phyloP scores from a whole-genome alignment of 768 basidiomycete species.

The Saitozyma sp. region DNA sequence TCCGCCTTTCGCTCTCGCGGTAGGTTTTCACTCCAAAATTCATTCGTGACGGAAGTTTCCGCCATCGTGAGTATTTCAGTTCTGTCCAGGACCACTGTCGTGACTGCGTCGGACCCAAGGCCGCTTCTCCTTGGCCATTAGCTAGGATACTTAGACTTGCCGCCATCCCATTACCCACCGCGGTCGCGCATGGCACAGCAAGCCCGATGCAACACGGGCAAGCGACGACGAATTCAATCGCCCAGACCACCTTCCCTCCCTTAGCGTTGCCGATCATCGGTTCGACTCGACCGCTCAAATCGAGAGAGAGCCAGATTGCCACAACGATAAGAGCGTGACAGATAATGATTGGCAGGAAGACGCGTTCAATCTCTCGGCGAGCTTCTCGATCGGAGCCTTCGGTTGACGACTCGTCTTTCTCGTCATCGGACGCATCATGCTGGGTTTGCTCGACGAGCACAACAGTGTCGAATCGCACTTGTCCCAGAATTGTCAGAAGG shows the following conservation, averaged over 20 bases:
- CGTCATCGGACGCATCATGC: background rate
- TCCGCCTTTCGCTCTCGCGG: slow-evolving; percentile 47
- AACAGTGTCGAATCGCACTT: slow-evolving; percentile 66
- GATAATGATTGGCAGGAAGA: slow-evolving; percentile 78
- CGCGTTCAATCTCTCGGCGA: slow-evolving; percentile 70
- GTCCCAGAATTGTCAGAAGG: slow-evolving; percentile 66
- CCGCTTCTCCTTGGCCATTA: slow-evolving; percentile 82
- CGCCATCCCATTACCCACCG: slow-evolving; percentile 78
- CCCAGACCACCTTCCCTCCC: slow-evolving; percentile 58
- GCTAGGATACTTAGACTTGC: slow-evolving; percentile 77
- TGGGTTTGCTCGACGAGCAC: slow-evolving; percentile 55
- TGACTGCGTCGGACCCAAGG: slow-evolving; percentile 74
- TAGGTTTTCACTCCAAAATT: slow-evolving; percentile 12
- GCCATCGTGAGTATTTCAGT: slow-evolving; percentile 77
- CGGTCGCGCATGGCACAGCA: slow-evolving; percentile 79
- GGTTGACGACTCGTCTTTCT: background rate
- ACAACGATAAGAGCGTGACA: slow-evolving; percentile 74
- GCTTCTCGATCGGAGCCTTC: slow-evolving; percentile 75
- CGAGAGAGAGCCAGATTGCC: slow-evolving; percentile 69
- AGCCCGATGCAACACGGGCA: slow-evolving; percentile 80
- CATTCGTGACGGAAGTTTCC: slow-evolving; percentile 65
- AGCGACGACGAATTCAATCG: slow-evolving; percentile 78
- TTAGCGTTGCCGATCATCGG: slow-evolving; percentile 53
- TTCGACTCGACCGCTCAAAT: slow-evolving; percentile 62
- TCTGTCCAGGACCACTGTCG: slow-evolving; percentile 80